A percentile compares a stretch with the other conserved stretches of the same genome.
phyloP scores from a whole-genome alignment of 192 early-diverging fungal genomes.

The Coemansia sp. region DNA sequence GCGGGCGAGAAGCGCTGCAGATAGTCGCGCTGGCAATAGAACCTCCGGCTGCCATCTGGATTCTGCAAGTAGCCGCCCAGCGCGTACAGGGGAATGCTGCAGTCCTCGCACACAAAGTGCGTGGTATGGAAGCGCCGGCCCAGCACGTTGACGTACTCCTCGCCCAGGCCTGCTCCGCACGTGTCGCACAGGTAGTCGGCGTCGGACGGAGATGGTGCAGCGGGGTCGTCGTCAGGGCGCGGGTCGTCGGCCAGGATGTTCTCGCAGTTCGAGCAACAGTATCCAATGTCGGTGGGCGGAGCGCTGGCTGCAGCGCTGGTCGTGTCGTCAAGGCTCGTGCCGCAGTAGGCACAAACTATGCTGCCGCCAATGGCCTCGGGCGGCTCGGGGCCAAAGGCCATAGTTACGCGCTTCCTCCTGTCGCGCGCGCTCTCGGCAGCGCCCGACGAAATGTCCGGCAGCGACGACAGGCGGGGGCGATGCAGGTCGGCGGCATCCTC shows the following conservation, averaged over 20 bases:
- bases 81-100: conserved; percentile 47
- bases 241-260: conserved; percentile 16
- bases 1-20: conserved; percentile 45
- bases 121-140: conserved; percentile 44
- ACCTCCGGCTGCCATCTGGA: conserved; percentile 26
- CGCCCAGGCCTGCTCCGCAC: conserved; percentile 32
- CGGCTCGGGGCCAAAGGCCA: conserved; percentile 19
- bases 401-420: conserved; percentile 30
- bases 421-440: conserved; percentile 1
- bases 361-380: neutral
- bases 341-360: conserved; percentile 38
- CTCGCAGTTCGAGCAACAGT: conserved; percentile 48
- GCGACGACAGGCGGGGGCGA: conserved; percentile 22
- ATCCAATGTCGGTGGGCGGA: conserved; percentile 39
- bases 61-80: conserved; percentile 47
- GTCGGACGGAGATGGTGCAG: neutral
- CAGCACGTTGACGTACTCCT: conserved; percentile 45
- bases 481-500: conserved; percentile 16
- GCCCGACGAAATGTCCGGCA: conserved; percentile 7
- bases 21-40: conserved; percentile 51
- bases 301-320: conserved; percentile 19
- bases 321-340: conserved; percentile 25
- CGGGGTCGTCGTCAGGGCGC: conserved; percentile 7
- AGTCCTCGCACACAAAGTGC: conserved; percentile 48
- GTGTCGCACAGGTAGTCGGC: conserved; percentile 14